Conservation (phyloP, 2,329 filamentous ascomycete genomes). For the Diaporthe velutina region DNA sequence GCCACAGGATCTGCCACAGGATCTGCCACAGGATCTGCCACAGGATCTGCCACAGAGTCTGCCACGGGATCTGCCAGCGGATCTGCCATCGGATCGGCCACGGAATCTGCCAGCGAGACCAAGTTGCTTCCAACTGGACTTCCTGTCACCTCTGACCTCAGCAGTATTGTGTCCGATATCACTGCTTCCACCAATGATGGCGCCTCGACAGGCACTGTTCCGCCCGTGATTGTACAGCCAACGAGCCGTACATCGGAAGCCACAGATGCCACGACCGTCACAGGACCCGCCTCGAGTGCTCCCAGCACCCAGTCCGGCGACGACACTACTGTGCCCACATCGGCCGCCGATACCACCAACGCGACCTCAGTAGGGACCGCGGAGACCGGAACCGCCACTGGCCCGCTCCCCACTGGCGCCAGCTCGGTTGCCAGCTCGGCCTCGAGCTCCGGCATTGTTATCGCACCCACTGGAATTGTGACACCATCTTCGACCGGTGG, state of each 20-base stretch:
- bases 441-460: conserved; percentile 45
- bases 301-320: conserved; percentile 23
- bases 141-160: background rate
- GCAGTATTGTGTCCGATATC: conserved; percentile 4
- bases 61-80: background rate
- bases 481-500: conserved; percentile 39
- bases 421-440: conserved; percentile 1
- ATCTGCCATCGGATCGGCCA: background rate
- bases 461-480: conserved; percentile 50
- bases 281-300: background rate
- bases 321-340: conserved; percentile 11
- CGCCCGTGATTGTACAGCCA: background rate
- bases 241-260: conserved; percentile 5
- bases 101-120: background rate
- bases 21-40: background rate
- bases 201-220: conserved; percentile 2
- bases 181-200: background rate
- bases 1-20: background rate
- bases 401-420: background rate
- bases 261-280: conserved; percentile 1
- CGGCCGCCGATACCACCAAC: conserved; percentile 15
- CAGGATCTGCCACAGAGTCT: background rate
- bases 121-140: background rate
- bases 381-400: background rate
- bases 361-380: conserved; percentile 10